A percentile compares a stretch with the other conserved stretches of the same genome.
Conservation (phyloP, 352 stramenopile species). For the Globisporangium cederbergense region DNA sequence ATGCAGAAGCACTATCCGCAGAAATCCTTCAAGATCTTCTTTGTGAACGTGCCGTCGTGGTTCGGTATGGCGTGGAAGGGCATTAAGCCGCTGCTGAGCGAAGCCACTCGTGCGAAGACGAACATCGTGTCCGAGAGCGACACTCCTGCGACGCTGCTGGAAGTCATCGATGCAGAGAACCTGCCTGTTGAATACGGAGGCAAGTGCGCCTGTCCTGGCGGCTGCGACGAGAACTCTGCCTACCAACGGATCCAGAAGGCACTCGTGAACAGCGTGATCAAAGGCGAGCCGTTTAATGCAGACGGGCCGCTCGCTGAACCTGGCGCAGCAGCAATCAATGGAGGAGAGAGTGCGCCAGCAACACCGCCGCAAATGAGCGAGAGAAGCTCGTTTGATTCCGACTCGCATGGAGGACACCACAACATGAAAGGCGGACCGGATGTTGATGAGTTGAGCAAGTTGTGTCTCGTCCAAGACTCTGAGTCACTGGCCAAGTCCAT, state of each 20-base stretch:
- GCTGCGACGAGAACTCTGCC: constrained; percentile 60
- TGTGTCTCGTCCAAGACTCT: constrained; percentile 18
- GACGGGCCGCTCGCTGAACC: constrained; percentile 20
- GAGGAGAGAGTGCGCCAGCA: neutral
- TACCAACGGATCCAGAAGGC: constrained; percentile 58
- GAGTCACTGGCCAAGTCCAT: constrained; percentile 23
- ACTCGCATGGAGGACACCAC: neutral
- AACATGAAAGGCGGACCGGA: constrained; percentile 12
- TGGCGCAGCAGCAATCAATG: neutral
- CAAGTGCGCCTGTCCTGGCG: constrained; percentile 53
- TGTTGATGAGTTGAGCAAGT: constrained; percentile 15
- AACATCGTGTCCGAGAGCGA: constrained; percentile 79
- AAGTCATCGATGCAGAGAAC: constrained; percentile 61
- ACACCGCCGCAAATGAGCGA: neutral
- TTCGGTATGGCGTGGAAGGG: constrained; percentile 91
- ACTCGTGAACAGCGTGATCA: constrained; percentile 53
- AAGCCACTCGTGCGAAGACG: constrained; percentile 86
- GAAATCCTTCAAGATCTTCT: constrained; percentile 89
- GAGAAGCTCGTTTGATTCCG: constrained; percentile 8
- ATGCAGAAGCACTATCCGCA: constrained; percentile 89
- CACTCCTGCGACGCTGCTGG: constrained; percentile 41
- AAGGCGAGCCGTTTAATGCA: constrained; percentile 39
- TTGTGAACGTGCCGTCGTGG: constrained; percentile 90
- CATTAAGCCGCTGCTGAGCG: constrained; percentile 84
- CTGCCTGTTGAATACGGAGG: constrained; percentile 74